Evolutionary conservation across 371 early-diverging fungal genomes (phyloP).

Genomic region (Cokeromyces recurvatus): DNA sequence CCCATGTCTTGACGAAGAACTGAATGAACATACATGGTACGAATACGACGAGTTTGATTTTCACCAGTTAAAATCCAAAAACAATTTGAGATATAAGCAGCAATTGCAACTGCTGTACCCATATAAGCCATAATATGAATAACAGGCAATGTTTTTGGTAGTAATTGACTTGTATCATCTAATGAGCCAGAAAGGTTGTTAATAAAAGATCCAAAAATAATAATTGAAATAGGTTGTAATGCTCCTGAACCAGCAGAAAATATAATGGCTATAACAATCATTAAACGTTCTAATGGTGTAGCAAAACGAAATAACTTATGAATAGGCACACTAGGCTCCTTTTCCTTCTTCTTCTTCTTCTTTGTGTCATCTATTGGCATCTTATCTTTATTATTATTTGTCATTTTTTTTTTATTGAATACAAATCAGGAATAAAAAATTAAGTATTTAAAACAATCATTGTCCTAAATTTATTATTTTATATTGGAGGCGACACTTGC

Average conservation of each 20-base stretch:
- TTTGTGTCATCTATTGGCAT: too few relatives aligned
- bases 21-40: slow-evolving; percentile 52
- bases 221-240: slow-evolving; percentile 32
- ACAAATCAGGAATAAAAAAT: too few relatives aligned
- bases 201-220: slow-evolving; percentile 35
- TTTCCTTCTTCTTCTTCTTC: slow-evolving; percentile 17
- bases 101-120: slow-evolving; percentile 29
- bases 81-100: slow-evolving; percentile 28
- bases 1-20: slow-evolving; percentile 82
- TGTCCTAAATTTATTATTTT: too few relatives aligned
- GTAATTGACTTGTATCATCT: slow-evolving; percentile 3
- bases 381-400: too few relatives aligned
- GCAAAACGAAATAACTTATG: slow-evolving; percentile 35
- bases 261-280: slow-evolving; percentile 22
- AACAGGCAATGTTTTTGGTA: slow-evolving; percentile 15
- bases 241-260: slow-evolving; percentile 33
- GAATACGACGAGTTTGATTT: slow-evolving; percentile 31
- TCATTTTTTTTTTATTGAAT: too few relatives aligned
- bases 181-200: slow-evolving; percentile 7
- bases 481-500: too few relatives aligned
- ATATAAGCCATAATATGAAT: slow-evolving; percentile 40
- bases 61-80: slow-evolving; percentile 36
- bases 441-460: too few relatives aligned
- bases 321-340: slow-evolving; percentile 23
- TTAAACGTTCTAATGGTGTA: slow-evolving; percentile 15